Percentiles rank a stretch among this genome's conserved stretches.
phyloP scores from a whole-genome alignment of 106 monocot genomes.

The Acorus calamus region DNA sequence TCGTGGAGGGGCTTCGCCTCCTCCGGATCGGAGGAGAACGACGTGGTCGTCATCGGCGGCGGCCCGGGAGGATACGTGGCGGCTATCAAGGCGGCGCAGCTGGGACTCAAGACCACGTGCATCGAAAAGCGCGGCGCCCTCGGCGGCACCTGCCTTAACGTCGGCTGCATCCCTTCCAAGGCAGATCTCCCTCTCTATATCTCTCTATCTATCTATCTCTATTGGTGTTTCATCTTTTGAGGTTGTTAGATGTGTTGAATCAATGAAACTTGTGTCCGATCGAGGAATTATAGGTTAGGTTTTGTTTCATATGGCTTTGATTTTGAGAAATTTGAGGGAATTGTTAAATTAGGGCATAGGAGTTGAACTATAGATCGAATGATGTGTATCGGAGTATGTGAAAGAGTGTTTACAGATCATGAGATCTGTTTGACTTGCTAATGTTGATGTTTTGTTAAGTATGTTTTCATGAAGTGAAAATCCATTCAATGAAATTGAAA shows the following conservation, averaged over 20 bases:
- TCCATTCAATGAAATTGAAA: too few species aligned
- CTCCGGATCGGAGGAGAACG: conserved; percentile 68
- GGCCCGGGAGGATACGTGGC: conserved; percentile 88
- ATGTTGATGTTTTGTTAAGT: too few species aligned
- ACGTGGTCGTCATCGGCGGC: conserved; percentile 76
- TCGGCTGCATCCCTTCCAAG: conserved; percentile 91
- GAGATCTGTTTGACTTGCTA: too few species aligned
- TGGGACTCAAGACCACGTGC: conserved; percentile 84
- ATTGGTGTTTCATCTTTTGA: not conserved
- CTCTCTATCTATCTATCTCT: not conserved
- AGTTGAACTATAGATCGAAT: too few species aligned
- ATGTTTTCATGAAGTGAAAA: too few species aligned
- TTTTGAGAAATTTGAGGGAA: too few species aligned
- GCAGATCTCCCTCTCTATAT: conserved; percentile 1
- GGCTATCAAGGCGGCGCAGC: conserved; percentile 85
- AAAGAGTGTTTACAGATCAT: too few species aligned
- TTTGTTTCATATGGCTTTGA: too few species aligned
- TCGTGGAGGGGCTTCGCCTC: conserved; percentile 21
- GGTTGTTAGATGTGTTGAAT: not conserved
- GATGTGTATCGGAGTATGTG: too few species aligned
- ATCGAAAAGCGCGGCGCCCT: conserved; percentile 85
- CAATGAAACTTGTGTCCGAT: too few species aligned
- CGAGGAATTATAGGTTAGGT: too few species aligned
- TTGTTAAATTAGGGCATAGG: too few species aligned
- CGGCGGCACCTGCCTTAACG: conserved; percentile 85